Conservation (phyloP, 805 yeast genomes). For the Cyberlindnera bimundalis region DNA sequence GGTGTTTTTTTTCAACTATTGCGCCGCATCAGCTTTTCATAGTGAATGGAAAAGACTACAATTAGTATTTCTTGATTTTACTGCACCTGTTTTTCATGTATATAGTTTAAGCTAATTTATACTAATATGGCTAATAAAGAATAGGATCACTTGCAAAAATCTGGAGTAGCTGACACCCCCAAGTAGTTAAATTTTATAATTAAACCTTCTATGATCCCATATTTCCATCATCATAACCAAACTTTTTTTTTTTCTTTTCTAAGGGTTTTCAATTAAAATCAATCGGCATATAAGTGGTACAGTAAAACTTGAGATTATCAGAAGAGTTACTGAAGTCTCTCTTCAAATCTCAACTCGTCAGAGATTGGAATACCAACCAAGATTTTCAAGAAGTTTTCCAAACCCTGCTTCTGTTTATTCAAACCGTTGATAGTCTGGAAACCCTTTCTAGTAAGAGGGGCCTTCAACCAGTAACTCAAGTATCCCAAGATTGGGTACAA, state of each 20-base stretch:
- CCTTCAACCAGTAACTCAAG: slow-evolving; percentile 93
- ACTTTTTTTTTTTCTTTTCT: background rate
- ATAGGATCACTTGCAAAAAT: too few species aligned
- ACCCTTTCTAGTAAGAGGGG: slow-evolving; percentile 91
- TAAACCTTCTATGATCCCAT: too few species aligned
- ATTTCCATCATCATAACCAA: too few species aligned
- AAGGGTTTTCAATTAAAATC: background rate
- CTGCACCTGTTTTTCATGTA: too few species aligned
- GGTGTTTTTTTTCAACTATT: background rate
- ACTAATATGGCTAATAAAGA: too few species aligned
- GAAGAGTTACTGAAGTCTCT: slow-evolving; percentile 50
- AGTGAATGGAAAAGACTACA: too few species aligned
- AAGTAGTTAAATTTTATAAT: too few species aligned
- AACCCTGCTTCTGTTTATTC: slow-evolving; percentile 90
- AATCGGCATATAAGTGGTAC: slow-evolving; percentile 6
- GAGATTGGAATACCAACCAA: slow-evolving; percentile 86
- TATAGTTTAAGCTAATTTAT: too few species aligned
- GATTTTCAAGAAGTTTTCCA: slow-evolving; percentile 86
- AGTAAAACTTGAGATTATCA: background rate
- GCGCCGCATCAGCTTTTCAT: too few species aligned
- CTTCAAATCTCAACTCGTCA: slow-evolving; percentile 93
- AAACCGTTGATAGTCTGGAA: slow-evolving; percentile 87
- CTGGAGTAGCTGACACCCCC: too few species aligned
- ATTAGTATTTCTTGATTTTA: too few species aligned
- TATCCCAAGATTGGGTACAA: slow-evolving; percentile 85